A percentile compares a stretch with the other conserved stretches of the same genome.
These are phyloP conservation scores for Mentha longifolia DNA, from an alignment of 257 asterid genomes.

Conservation along the genomic window DNA sequence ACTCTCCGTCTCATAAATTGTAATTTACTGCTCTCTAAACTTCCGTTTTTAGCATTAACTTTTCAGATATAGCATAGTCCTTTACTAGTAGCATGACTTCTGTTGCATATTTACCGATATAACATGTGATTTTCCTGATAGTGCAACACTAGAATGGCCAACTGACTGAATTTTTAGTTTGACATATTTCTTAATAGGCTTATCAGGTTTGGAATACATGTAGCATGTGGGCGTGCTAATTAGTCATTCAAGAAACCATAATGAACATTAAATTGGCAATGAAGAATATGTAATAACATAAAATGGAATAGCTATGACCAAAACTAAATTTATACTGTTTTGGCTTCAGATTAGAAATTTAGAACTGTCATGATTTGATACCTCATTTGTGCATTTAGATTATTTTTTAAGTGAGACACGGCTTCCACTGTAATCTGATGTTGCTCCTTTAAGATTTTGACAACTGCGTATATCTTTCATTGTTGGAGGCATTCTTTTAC, in stretches of 20 bases:
- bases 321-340: slow-evolving; percentile 28
- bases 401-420: not conserved
- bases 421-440: too few relatives aligned
- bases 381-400: slow-evolving; percentile 20
- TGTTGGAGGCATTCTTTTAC: not conserved
- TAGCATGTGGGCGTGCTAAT: not conserved
- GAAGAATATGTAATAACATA: not conserved
- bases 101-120: not conserved
- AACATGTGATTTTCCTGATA: slow-evolving; percentile 5
- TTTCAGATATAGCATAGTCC: not conserved
- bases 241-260: not conserved
- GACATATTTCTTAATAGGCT: slow-evolving; percentile 12
- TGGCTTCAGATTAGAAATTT: slow-evolving; percentile 1
- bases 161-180: not conserved
- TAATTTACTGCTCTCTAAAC: not conserved
- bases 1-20: not conserved
- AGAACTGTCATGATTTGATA: slow-evolving; percentile 12
- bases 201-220: slow-evolving; percentile 9
- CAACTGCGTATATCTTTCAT: too few relatives aligned
- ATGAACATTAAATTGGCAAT: slow-evolving; percentile 11
- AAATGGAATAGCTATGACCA: not conserved
- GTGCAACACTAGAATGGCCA: not conserved
- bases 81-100: not conserved
- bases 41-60: not conserved
- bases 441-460: too few relatives aligned